phyloP scores from a whole-genome alignment of 805 yeast genomes.

The Pichia deserticola region DNA sequence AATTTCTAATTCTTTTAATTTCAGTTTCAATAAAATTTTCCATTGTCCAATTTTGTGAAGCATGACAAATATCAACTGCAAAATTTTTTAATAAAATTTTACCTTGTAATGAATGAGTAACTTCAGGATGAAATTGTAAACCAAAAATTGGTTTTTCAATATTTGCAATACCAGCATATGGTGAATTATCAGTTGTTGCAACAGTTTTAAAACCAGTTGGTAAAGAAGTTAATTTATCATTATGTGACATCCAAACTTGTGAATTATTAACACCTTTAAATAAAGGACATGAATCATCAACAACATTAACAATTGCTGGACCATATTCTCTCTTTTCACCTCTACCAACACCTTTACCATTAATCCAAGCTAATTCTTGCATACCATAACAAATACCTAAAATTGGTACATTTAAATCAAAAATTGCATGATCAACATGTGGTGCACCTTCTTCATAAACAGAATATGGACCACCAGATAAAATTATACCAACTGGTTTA shows the following conservation, averaged over 20 bases:
- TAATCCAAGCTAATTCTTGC: conserved; percentile 98
- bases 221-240: conserved; percentile 86
- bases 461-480: conserved; percentile 97
- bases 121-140: conserved; percentile 99
- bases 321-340: conserved; percentile 98
- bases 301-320: conserved; percentile 86
- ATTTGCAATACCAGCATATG: conserved; percentile 87
- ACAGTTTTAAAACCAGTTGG: conserved; percentile 85
- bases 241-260: conserved; percentile 99
- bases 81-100: conserved; percentile 81
- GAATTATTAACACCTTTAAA: conserved; percentile 89
- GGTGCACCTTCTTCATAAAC: conserved; percentile 95
- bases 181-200: conserved; percentile 91
- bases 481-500: conserved; percentile 94
- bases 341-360: conserved; percentile 87
- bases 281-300: conserved; percentile 58
- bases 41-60: conserved; percentile 93
- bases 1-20: conserved; percentile 79
- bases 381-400: conserved; percentile 98
- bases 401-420: conserved; percentile 86
- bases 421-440: conserved; percentile 92
- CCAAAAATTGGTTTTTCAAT: conserved; percentile 73
- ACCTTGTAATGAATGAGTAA: conserved; percentile 91
- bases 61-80: conserved; percentile 85
- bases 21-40: conserved; percentile 95